These are phyloP conservation scores for Myxozyma geophila DNA, from an alignment of 805 yeast species.

Conservation along the genomic window DNA sequence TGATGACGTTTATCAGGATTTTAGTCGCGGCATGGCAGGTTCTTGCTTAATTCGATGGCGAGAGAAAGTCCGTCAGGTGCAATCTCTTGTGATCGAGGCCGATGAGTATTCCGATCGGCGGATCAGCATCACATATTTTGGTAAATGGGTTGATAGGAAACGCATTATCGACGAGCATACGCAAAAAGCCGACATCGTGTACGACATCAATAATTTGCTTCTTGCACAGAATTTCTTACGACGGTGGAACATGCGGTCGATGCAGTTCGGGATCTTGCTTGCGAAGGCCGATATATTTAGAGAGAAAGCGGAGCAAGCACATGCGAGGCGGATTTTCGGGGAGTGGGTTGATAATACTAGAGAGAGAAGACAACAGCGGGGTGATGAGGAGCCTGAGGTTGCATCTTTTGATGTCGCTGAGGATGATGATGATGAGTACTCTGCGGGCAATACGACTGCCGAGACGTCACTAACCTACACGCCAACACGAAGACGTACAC, in stretches of 20 bases:
- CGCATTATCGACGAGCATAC: neutral
- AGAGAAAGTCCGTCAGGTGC: neutral
- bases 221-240: slow-evolving; percentile 26
- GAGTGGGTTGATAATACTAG: slow-evolving; percentile 27
- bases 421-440: neutral
- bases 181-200: slow-evolving; percentile 16
- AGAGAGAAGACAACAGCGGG: slow-evolving; percentile 2
- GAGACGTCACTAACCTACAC: slow-evolving; percentile 4
- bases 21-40: neutral
- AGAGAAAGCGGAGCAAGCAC: slow-evolving; percentile 2
- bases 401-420: neutral
- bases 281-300: slow-evolving; percentile 25
- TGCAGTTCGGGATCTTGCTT: slow-evolving; percentile 28
- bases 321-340: slow-evolving; percentile 19
- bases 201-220: slow-evolving; percentile 27
- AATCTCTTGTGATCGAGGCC: neutral
- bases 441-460: neutral
- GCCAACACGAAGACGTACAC: slow-evolving; percentile 11
- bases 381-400: neutral
- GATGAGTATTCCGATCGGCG: neutral
- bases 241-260: slow-evolving; percentile 25
- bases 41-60: slow-evolving; percentile 6
- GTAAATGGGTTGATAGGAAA: slow-evolving; percentile 8
- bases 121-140: neutral
- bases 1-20: neutral